Base-by-base conservation (phyloP, 2,329 filamentous ascomycete species). In the Paecilomyces sp. region DNA sequence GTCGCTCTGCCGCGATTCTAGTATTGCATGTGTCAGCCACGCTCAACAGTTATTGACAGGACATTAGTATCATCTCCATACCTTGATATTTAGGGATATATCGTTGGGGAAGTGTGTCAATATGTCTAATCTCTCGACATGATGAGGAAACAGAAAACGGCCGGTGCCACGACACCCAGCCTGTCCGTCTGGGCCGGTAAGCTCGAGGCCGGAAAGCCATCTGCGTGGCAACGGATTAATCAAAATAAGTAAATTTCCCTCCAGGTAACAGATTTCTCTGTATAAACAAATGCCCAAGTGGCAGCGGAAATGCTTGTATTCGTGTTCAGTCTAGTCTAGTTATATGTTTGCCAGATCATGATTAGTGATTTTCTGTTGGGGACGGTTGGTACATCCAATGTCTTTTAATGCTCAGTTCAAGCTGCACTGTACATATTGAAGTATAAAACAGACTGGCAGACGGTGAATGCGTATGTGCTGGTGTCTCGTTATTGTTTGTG, bases 1-100 rank as follows among this genome's bases (percentile, higher is more conserved):
- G 61, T 88, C 85, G 67, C 83, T 83, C 30, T 79, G 75, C 30
- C 74, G 78, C 18, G 79, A 84, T 70, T 86, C 85, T 84, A 70
- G 50, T 24, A 58, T 47, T 33, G 24, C 6, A 33, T 24, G 12
- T n/a, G 36, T 36, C 41, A 47, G 41, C n/a, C n/a, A 18, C 41
- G 9, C 15, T n/a, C 15, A 47, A 18, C 50, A 34, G 55, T 24
- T 58, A 58, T 53, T 58, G 53, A 31, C n/a, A 54, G 12, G 2
- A 13, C 56, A 13, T 13, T 15, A 15, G 12, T 36, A 11, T 50
- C 31, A 25, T 59, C 68, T 64, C 75, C 64, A 77, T 84, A 76
- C 87, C 83, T 74, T 85, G 81, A 73, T 88, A 90, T 64, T 78
- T 80, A 9, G 88, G 87, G n/a, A 83, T 74, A 52, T 87, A 78